Evolutionary conservation across 805 yeast species (phyloP), one percentile per base, ranked within the genome.

Genomic region (Suhomyces emberorum): DNA sequence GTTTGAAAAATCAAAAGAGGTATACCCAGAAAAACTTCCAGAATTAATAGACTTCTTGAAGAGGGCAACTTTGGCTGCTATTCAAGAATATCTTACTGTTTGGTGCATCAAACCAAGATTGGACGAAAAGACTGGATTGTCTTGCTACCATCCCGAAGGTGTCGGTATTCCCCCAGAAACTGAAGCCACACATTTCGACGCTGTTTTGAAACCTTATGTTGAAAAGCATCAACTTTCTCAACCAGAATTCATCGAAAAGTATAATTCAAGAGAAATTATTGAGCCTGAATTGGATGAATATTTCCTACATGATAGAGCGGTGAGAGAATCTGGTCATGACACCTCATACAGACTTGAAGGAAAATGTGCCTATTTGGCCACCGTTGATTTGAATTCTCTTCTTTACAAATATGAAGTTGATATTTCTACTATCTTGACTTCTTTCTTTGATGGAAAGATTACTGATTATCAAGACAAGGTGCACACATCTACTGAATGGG

Each of bases 101-200:
- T 91, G 98, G 98, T 73, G 73, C 41, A 51, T 77, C 4, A 49
- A 56, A 22, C 97, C 97, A 18, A 72, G 98, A 43, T 62, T 75
- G 17, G 96, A 91, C 54, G 63, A 61, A 10, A 65, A 49, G 9
- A 78, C 96, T 0, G 95, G 95, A 0, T 67, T 91, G 31, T 88
- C 96, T 0, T 78, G 95, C 46, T 91, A 88, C 57, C 88, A 85
- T 51, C 97, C 98, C 0, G 83, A 77, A 36, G 97, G 97, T 15
- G 44, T 74, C 18, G 97, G 98, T n/a, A 78, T 91, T 28, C 98
- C 98, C 4, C 97, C 97, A 4, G 98, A 91, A 57, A 89, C 97
- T 1, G 98, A 91, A 58, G 70, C 88, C 0, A 79, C 87, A 2
- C 98, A 93, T 65, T 91, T 91, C 54, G 76, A 77, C 46, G 71